These are phyloP conservation scores for Alectoria sarmentosa DNA, from an alignment of 495 filamentous ascomycete genomes.

Conservation along the genomic window DNA sequence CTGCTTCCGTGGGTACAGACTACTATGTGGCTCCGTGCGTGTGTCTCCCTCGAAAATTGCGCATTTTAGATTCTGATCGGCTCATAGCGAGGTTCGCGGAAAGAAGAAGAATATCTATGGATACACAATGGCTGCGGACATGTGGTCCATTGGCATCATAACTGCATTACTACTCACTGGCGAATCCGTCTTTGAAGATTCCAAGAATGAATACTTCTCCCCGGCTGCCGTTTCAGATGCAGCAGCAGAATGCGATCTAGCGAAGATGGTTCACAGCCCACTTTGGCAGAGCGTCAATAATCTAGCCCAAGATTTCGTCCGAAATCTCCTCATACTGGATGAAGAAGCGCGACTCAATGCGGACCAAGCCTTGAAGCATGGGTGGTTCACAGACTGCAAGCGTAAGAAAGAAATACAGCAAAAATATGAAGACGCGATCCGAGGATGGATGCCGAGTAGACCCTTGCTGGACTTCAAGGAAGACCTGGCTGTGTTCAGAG, in stretches of 20 bases:
- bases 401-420: slow-evolving; percentile 38
- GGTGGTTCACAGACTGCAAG: slow-evolving; percentile 49
- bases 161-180: slow-evolving; percentile 47
- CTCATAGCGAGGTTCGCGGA: slow-evolving; percentile 29
- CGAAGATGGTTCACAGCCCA: slow-evolving; percentile 32
- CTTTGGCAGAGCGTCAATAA: slow-evolving; percentile 35
- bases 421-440: slow-evolving; percentile 40
- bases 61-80: background rate
- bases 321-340: slow-evolving; percentile 44
- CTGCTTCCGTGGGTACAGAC: slow-evolving; percentile 51
- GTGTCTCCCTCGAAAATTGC: slow-evolving; percentile 5
- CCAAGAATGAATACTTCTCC: slow-evolving; percentile 3
- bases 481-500: slow-evolving; percentile 13
- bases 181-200: slow-evolving; percentile 31
- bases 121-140: slow-evolving; percentile 55
- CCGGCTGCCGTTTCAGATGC: slow-evolving; percentile 24
- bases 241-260: slow-evolving; percentile 29
- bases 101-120: slow-evolving; percentile 32
- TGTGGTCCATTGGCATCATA: slow-evolving; percentile 56
- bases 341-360: slow-evolving; percentile 46
- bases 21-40: slow-evolving; percentile 70
- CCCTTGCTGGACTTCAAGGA: slow-evolving; percentile 17
- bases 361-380: slow-evolving; percentile 47
- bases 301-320: slow-evolving; percentile 48
- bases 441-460: slow-evolving; percentile 40